Conservation (phyloP, 1,284 basidiomycete genomes). For the Tilletia indica region DNA sequence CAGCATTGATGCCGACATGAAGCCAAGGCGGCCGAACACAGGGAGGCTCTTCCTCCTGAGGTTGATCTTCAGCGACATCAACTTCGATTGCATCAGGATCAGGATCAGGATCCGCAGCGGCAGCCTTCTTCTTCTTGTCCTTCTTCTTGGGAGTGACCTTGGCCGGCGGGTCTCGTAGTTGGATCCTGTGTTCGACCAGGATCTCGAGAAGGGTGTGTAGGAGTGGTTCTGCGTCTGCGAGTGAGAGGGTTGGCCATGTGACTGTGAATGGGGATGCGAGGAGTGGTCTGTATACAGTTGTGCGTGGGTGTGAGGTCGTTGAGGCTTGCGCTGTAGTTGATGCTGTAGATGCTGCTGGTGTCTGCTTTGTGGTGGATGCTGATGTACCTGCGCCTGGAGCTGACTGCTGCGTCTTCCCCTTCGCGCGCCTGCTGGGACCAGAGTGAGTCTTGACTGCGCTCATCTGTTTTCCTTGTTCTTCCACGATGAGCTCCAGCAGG, state of each 20-base stretch:
- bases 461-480: neutral
- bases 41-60: neutral
- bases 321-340: neutral
- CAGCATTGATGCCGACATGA: slow-evolving; percentile 24
- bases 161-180: neutral
- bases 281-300: slow-evolving; percentile 25
- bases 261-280: slow-evolving; percentile 27
- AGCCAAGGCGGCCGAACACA: neutral
- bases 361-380: neutral
- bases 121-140: no score
- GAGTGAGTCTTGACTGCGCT: neutral
- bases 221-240: slow-evolving; percentile 23
- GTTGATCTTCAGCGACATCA: neutral
- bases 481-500: neutral
- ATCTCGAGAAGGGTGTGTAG: slow-evolving; percentile 26
- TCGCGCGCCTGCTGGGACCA: slow-evolving; percentile 3
- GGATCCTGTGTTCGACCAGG: neutral
- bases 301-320: neutral
- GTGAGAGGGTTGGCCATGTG: slow-evolving; percentile 19
- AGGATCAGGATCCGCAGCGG: no score
- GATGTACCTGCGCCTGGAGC: neutral
- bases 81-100: no score
- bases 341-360: neutral
- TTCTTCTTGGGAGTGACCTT: neutral
- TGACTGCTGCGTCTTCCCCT: neutral